Evolutionary conservation across 371 early-diverging fungal species (phyloP).

Genomic region (Mortierella sp.): DNA sequence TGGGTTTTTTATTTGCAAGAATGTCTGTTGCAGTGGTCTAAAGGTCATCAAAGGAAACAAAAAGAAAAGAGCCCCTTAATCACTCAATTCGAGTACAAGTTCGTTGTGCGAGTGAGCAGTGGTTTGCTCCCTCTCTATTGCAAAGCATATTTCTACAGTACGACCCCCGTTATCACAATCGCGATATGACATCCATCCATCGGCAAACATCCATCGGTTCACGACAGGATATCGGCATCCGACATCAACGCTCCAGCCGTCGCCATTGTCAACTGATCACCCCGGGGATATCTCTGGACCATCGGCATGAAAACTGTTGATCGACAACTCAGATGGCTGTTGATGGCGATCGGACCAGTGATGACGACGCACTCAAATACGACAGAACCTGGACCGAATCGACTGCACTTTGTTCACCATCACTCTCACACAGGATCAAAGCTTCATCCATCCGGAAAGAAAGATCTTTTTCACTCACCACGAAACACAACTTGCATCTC

Average conservation of each 20-base stretch:
- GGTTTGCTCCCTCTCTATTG: conserved; percentile 32
- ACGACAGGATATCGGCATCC: neutral
- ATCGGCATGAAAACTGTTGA: too few species aligned
- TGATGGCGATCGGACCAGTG: too few species aligned
- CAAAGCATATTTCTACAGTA: conserved; percentile 31
- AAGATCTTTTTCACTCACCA: neutral
- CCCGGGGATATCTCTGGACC: too few species aligned
- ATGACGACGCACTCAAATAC: neutral
- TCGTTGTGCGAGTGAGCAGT: neutral
- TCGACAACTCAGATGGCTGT: too few species aligned
- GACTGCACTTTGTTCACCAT: neutral
- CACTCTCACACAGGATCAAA: neutral
- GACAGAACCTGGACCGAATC: neutral
- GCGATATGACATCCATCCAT: neutral
- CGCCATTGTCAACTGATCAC: too few species aligned
- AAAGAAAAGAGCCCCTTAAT: neutral
- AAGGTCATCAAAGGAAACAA: neutral
- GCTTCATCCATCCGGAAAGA: neutral
- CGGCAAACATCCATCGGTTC: conserved; percentile 20
- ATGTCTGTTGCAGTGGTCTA: too few species aligned
- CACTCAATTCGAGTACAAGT: neutral
- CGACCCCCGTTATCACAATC: neutral
- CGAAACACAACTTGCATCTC: neutral
- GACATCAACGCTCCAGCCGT: too few species aligned
- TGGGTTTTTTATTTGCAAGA: too few species aligned